Conservation (phyloP, 805 yeast genomes). For the Jamesozyma piceae region DNA sequence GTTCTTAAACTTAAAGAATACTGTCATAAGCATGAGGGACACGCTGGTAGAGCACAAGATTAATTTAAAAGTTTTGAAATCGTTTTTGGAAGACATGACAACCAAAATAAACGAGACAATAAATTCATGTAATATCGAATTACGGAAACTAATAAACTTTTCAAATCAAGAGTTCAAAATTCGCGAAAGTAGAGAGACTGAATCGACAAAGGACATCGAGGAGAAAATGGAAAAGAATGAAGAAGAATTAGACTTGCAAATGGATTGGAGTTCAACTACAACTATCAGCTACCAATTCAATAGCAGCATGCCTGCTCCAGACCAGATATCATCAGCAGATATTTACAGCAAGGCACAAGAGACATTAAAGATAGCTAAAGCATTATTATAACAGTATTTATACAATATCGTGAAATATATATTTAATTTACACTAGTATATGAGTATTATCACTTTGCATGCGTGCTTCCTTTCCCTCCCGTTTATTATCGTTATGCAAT, state of each 20-base stretch:
- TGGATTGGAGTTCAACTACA: neutral
- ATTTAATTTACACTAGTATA: too few relatives aligned
- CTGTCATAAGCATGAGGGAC: constrained; percentile 47
- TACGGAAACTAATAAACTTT: neutral
- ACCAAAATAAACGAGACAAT: neutral
- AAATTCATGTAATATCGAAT: neutral
- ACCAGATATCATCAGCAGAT: too few relatives aligned
- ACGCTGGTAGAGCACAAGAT: constrained; percentile 29
- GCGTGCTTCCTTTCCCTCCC: too few relatives aligned
- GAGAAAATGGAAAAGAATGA: neutral
- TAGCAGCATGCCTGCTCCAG: too few relatives aligned
- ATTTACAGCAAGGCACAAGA: too few relatives aligned
- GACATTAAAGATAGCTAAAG: too few relatives aligned
- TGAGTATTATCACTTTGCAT: too few relatives aligned
- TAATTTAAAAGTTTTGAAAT: neutral
- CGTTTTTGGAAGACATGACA: neutral
- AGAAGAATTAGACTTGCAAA: neutral
- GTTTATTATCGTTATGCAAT: too few relatives aligned
- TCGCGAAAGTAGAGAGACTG: neutral
- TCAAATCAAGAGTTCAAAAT: neutral
- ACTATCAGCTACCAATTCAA: too few relatives aligned
- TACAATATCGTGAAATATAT: too few relatives aligned
- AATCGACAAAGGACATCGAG: neutral
- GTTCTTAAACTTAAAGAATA: constrained; percentile 46
- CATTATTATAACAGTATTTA: too few relatives aligned